Conservation (phyloP, 2,329 filamentous ascomycete species). For the Didymella pinodella region DNA sequence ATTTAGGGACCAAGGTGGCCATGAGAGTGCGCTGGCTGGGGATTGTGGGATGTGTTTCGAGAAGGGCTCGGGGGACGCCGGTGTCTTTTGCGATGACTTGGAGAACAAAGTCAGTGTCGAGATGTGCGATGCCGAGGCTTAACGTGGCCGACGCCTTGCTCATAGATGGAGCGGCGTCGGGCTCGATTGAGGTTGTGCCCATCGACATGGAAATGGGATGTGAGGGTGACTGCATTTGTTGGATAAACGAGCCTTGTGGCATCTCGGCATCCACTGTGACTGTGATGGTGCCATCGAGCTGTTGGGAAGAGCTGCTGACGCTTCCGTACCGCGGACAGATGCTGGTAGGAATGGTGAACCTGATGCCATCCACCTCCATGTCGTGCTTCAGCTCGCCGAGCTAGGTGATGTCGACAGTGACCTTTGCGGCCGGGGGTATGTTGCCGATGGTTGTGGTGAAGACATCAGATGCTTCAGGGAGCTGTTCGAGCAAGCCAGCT, state of each 20-base stretch:
- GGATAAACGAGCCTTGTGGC: conserved; percentile 64
- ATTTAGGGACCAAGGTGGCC: conserved; percentile 74
- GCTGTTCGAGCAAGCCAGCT: conserved; percentile 71
- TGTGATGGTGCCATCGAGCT: conserved; percentile 55
- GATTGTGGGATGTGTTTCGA: conserved; percentile 71
- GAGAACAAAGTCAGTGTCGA: conserved; percentile 73
- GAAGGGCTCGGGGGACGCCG: conserved; percentile 67
- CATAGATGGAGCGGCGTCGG: conserved; percentile 59
- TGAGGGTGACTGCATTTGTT: conserved; percentile 70
- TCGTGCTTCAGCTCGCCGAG: conserved; percentile 77
- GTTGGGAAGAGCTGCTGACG: conserved; percentile 12
- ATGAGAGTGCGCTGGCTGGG: conserved; percentile 71
- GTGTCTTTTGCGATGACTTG: conserved; percentile 68
- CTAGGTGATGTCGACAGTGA: conserved; percentile 70
- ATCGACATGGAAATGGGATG: conserved; percentile 73
- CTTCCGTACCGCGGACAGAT: conserved; percentile 73
- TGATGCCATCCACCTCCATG: conserved; percentile 70
- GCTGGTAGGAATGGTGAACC: conserved; percentile 72
- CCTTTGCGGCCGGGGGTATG: conserved; percentile 64
- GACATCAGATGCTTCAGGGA: conserved; percentile 67
- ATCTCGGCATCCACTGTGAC: conserved; percentile 69
- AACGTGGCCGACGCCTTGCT: conserved; percentile 70
- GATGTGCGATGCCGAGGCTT: conserved; percentile 59
- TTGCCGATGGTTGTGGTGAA: conserved; percentile 75
- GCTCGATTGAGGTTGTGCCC: conserved; percentile 62